phyloP scores from a whole-genome alignment of 495 filamentous ascomycete species.

The Penicillium soppii region DNA sequence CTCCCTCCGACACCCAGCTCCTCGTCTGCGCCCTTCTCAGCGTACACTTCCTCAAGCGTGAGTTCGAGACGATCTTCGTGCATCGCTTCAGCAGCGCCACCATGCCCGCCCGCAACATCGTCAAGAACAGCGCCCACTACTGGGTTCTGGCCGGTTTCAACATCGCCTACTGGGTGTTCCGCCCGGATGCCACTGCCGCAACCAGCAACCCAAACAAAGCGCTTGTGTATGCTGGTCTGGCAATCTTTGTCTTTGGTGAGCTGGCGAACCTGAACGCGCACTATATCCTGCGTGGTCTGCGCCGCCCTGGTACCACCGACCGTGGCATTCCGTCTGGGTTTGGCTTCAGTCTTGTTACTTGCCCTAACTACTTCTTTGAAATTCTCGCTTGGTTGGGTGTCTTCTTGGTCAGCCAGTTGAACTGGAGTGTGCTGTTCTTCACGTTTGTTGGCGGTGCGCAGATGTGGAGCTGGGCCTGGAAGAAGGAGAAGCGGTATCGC shows the following conservation, averaged over 20 bases:
- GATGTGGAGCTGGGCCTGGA: constrained; percentile 85
- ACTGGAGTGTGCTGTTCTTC: constrained; percentile 73
- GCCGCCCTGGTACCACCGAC: constrained; percentile 77
- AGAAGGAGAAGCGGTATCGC: constrained; percentile 88
- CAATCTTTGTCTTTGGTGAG: constrained; percentile 73
- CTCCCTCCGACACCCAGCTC: constrained; percentile 64
- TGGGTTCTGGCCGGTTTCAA: constrained; percentile 81
- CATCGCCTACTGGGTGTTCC: constrained; percentile 83
- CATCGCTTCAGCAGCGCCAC: constrained; percentile 94
- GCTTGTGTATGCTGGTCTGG: constrained; percentile 61
- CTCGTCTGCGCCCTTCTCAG: constrained; percentile 69
- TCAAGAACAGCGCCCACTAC: constrained; percentile 91
- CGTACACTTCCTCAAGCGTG: constrained; percentile 91
- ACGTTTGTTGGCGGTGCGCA: constrained; percentile 61
- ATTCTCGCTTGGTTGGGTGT: constrained; percentile 80
- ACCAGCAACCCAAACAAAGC: constrained; percentile 37
- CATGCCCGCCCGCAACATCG: constrained; percentile 83
- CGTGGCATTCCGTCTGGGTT: constrained; percentile 83
- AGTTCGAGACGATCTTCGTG: constrained; percentile 89
- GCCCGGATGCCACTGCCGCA: constrained; percentile 62
- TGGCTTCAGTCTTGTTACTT: constrained; percentile 85
- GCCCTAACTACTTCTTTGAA: constrained; percentile 98
- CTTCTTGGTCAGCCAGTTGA: constrained; percentile 68
- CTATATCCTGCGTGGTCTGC: constrained; percentile 68
- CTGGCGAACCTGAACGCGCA: constrained; percentile 77